Conservation (phyloP, 805 yeast species). For the Zygosaccharomyces bailii region DNA sequence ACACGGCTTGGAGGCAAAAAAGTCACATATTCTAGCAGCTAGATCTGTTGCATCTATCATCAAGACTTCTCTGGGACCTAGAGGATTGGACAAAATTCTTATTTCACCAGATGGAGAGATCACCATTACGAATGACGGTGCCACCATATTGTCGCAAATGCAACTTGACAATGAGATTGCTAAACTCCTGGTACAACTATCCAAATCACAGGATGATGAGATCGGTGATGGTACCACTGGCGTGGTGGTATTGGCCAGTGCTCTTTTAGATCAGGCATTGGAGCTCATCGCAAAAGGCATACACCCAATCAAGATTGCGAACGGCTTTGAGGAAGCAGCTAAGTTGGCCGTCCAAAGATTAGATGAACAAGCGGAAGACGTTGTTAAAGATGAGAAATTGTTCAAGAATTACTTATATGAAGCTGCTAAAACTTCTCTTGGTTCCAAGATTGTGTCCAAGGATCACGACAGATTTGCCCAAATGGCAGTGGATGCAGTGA, state of each 20-base stretch:
- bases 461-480: conserved; percentile 89
- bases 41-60: conserved; percentile 90
- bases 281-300: conserved; percentile 95
- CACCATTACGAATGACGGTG: conserved; percentile 98
- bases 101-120: conserved; percentile 96
- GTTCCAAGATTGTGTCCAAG: conserved; percentile 93
- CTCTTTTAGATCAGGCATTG: conserved; percentile 87
- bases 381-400: conserved; percentile 36
- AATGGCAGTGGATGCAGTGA: conserved; percentile 96
- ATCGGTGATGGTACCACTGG: conserved; percentile 99
- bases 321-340: conserved; percentile 97
- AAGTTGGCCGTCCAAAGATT: conserved; percentile 78
- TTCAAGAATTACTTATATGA: conserved; percentile 58
- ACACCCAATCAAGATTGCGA: conserved; percentile 94
- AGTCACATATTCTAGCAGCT: conserved; percentile 91
- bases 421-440: conserved; percentile 93
- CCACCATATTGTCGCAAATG: conserved; percentile 94
- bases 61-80: conserved; percentile 91
- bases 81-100: conserved; percentile 96
- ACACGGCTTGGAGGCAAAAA: conserved; percentile 75
- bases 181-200: conserved; percentile 86
- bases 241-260: conserved; percentile 94
- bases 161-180: conserved; percentile 95
- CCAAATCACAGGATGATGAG: conserved; percentile 95
- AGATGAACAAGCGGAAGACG: conserved; percentile 69